phyloP scores from a whole-genome alignment of 2,329 filamentous ascomycete genomes.

The Tolypocladium inflatum region DNA sequence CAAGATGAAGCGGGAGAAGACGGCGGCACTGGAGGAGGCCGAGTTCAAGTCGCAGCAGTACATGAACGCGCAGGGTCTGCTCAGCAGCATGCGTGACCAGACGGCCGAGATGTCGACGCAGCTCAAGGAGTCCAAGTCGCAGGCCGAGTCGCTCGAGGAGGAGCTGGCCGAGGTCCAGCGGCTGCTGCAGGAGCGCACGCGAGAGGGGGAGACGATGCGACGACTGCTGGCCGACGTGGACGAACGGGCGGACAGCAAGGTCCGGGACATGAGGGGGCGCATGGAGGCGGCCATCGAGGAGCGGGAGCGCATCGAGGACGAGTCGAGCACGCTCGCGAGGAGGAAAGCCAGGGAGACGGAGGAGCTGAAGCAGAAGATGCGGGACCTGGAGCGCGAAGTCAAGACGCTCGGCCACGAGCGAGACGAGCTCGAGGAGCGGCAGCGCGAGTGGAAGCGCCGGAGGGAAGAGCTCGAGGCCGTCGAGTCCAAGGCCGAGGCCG shows the following conservation, averaged over 20 bases:
- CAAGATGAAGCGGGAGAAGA: constrained; percentile 59
- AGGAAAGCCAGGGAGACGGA: constrained; percentile 75
- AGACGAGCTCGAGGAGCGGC: constrained; percentile 64
- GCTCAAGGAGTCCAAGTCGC: constrained; percentile 77
- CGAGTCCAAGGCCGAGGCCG: constrained; percentile 58
- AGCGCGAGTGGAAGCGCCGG: constrained; percentile 64
- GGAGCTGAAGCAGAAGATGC: constrained; percentile 68
- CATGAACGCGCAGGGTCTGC: constrained; percentile 70
- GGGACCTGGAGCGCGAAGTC: constrained; percentile 72
- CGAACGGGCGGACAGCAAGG: constrained; percentile 66
- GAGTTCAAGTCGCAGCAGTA: constrained; percentile 81
- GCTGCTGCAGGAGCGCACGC: constrained; percentile 75
- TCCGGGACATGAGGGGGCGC: constrained; percentile 79
- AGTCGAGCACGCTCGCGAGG: constrained; percentile 68
- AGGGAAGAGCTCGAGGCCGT: constrained; percentile 67
- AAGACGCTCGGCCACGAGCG: constrained; percentile 63
- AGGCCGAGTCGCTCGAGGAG: constrained; percentile 81
- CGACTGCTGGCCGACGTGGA: constrained; percentile 80
- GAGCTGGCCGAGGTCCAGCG: constrained; percentile 83
- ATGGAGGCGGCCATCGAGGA: constrained; percentile 92
- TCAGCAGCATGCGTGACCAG: constrained; percentile 91
- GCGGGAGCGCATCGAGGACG: constrained; percentile 84
- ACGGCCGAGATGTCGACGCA: constrained; percentile 80
- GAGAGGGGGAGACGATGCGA: constrained; percentile 93
- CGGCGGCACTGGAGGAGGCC: constrained; percentile 64